A percentile compares a stretch with the other conserved stretches of the same genome.
phyloP scores from a whole-genome alignment of 169 alveolate genomes.

The Amoebophrya sp. region DNA sequence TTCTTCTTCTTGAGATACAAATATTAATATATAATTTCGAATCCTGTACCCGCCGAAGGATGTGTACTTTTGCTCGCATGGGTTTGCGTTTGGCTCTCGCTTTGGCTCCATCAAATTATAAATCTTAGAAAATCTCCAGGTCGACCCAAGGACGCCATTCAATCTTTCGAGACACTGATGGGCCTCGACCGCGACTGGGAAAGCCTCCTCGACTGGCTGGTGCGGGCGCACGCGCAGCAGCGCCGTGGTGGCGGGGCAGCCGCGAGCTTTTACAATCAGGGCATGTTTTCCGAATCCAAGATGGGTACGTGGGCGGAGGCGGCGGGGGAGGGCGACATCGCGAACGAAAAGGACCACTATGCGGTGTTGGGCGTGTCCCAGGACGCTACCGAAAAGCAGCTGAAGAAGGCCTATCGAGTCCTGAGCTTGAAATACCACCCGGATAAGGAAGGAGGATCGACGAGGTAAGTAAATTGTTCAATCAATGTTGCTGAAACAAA shows the following conservation, averaged over 20 bases:
- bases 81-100: too few species aligned
- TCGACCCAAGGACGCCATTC: not conserved
- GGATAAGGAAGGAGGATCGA: not conserved
- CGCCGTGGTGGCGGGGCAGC: not conserved
- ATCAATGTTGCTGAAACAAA: too few species aligned
- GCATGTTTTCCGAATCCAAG: not conserved
- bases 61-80: not conserved
- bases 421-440: not conserved
- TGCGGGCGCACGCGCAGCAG: not conserved
- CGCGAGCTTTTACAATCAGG: not conserved
- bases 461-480: not conserved
- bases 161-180: not conserved
- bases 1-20: not conserved
- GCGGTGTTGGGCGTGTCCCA: not conserved
- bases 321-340: not conserved
- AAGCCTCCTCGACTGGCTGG: not conserved
- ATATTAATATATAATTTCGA: not conserved
- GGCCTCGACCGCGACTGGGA: not conserved
- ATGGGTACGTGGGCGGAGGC: not conserved
- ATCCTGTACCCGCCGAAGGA: not conserved
- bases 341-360: not conserved
- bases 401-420: not conserved
- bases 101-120: too few species aligned
- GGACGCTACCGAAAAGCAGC: not conserved
- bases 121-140: too few species aligned